A percentile compares a stretch with the other conserved stretches of the same genome.
phyloP scores from a whole-genome alignment of 192 early-diverging fungal species.

The Rhizoclosmatium sp. region DNA sequence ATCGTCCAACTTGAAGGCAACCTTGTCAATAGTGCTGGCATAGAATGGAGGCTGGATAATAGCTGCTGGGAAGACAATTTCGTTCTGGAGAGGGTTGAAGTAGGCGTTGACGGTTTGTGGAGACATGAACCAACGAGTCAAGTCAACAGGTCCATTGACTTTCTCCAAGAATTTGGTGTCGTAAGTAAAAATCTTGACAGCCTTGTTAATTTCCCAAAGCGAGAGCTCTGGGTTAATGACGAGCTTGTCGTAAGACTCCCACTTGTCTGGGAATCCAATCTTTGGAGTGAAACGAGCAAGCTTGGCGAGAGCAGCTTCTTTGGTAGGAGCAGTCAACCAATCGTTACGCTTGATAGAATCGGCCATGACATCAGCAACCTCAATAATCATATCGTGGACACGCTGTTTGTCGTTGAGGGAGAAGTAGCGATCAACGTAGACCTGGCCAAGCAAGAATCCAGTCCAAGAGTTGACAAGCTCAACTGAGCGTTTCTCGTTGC shows the following conservation, averaged over 20 bases:
- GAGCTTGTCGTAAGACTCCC: constrained; percentile 34
- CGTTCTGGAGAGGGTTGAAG: constrained; percentile 43
- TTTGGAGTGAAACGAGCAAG: constrained; percentile 35
- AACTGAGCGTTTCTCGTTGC: constrained; percentile 24
- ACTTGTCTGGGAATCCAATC: constrained; percentile 51
- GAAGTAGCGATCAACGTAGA: constrained; percentile 27
- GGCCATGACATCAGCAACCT: constrained; percentile 22
- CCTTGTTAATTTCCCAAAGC: constrained; percentile 23
- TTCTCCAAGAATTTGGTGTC: constrained; percentile 1
- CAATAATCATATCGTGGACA: constrained; percentile 25
- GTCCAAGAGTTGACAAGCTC: constrained; percentile 21
- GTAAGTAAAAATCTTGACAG: constrained; percentile 5
- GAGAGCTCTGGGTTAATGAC: background rate
- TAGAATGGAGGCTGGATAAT: constrained; percentile 51
- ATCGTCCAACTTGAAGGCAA: constrained; percentile 7
- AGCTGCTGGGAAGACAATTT: constrained; percentile 47
- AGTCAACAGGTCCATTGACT: constrained; percentile 40
- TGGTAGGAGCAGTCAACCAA: constrained; percentile 40
- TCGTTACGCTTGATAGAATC: constrained; percentile 28
- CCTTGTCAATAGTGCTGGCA: background rate
- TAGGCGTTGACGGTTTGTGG: constrained; percentile 50
- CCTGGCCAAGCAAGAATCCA: constrained; percentile 25
- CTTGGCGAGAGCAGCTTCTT: constrained; percentile 39
- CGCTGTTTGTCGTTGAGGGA: constrained; percentile 3
- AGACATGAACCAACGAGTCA: constrained; percentile 43